Evolutionary conservation across 331 rosid species (phyloP).

Genomic region (Malus hybrid): DNA sequence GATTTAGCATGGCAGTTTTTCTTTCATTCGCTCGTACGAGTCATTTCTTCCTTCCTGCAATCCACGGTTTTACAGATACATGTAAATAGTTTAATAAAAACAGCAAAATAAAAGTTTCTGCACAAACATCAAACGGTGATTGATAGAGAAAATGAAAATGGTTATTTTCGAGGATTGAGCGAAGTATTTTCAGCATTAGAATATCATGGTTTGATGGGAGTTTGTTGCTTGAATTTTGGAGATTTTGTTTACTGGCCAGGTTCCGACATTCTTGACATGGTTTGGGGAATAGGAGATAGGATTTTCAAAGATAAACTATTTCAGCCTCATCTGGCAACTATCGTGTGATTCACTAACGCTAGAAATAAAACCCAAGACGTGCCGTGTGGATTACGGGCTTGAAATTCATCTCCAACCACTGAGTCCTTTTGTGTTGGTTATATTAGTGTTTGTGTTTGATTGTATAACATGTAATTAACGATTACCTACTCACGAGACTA

Average conservation of each 20-base stretch:
- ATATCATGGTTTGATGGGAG: neutral
- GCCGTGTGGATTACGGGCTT: no score
- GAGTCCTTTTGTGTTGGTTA: no score
- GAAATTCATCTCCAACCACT: no score
- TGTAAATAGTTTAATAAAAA: no score
- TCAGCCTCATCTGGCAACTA: no score
- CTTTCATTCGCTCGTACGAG: neutral
- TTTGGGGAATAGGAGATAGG: neutral
- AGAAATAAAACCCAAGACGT: no score
- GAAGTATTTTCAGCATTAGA: no score
- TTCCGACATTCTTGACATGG: neutral
- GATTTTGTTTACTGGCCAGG: neutral
- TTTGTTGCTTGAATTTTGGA: neutral
- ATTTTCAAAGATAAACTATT: neutral
- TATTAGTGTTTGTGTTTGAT: no score
- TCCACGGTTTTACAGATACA: neutral
- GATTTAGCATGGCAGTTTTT: neutral
- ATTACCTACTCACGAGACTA: neutral
- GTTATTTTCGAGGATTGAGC: neutral
- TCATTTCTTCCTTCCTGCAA: neutral
- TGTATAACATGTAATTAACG: neutral
- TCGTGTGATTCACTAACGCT: no score
- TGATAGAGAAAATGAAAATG: neutral
- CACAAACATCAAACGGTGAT: neutral
- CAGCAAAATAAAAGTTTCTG: neutral